These are phyloP conservation scores for Solanum aculeatissimum DNA, from an alignment of 305 asterid species.

Conservation along the genomic window DNA sequence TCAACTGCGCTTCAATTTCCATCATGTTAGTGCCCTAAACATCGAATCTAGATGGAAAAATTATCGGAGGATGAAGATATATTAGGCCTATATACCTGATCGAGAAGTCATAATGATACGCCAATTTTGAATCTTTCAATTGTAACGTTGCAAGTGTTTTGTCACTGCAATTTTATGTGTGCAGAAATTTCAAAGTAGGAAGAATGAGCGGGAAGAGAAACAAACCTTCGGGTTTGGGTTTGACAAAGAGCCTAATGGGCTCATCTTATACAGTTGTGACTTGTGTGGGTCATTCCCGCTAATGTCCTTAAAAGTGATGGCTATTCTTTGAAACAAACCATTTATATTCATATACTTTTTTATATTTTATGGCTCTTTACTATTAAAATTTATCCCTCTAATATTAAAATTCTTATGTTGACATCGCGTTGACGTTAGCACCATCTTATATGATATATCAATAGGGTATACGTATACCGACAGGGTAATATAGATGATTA, in stretches of 20 bases:
- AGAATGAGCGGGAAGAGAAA: neutral
- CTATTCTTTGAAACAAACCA: no score
- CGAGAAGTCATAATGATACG: conserved; percentile 1
- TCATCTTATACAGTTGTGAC: neutral
- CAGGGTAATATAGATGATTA: no score
- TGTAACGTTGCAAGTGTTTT: neutral
- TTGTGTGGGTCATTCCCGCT: no score
- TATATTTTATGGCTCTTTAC: no score
- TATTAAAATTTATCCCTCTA: no score
- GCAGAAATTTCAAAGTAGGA: neutral
- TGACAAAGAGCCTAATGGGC: neutral
- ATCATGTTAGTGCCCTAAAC: neutral
- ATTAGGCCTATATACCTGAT: neutral
- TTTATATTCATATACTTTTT: no score
- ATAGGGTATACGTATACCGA: no score
- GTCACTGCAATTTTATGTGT: neutral
- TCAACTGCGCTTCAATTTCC: conserved; percentile 24
- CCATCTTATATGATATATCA: no score
- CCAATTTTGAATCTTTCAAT: neutral
- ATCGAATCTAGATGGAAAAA: neutral
- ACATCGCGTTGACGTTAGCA: no score
- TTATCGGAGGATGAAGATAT: neutral
- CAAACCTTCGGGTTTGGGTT: neutral
- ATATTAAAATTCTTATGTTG: no score
- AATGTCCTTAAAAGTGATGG: no score